These are phyloP conservation scores for Hypomontagnella monticulosa DNA, from an alignment of 495 filamentous ascomycete genomes.

Conservation along the genomic window DNA sequence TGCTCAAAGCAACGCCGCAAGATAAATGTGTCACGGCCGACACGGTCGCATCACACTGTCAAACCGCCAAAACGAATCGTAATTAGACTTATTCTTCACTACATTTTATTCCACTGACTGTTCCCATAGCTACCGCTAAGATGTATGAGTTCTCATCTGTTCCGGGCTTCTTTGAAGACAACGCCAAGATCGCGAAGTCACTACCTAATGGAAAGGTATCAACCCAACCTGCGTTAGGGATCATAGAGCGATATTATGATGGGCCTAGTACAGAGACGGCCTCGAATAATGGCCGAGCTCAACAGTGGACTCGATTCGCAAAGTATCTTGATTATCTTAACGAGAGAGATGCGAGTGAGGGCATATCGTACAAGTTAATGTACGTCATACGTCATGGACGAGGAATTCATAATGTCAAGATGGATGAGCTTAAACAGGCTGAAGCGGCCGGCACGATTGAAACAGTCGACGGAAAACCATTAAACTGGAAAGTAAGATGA, in stretches of 20 bases:
- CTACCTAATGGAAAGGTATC: constrained; percentile 1
- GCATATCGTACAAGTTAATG: constrained; percentile 24
- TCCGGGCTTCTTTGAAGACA: constrained; percentile 13
- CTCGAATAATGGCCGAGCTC: neutral
- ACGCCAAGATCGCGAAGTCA: constrained; percentile 1
- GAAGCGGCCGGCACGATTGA: constrained; percentile 16
- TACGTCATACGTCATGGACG: constrained; percentile 25
- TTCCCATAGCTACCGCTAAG: neutral
- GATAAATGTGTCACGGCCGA: neutral
- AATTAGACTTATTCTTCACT: neutral
- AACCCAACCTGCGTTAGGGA: constrained; percentile 5
- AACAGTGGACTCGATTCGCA: constrained; percentile 13
- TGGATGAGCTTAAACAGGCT: constrained; percentile 11
- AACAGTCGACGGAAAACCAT: neutral
- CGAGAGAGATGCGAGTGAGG: neutral
- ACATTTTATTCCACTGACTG: neutral
- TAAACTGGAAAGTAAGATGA: constrained; percentile 11
- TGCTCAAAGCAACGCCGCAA: neutral
- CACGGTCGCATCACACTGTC: neutral
- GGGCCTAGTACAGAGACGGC: neutral
- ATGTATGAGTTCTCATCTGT: constrained; percentile 7
- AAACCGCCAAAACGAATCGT: neutral
- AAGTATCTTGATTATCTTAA: constrained; percentile 16
- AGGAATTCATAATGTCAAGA: constrained; percentile 28
- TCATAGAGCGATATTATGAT: constrained; percentile 6